A percentile compares a stretch with the other conserved stretches of the same genome.
These are phyloP conservation scores for Saccharomyces uvarum DNA, from an alignment of 1,139 yeast genomes.

Conservation along the genomic window DNA sequence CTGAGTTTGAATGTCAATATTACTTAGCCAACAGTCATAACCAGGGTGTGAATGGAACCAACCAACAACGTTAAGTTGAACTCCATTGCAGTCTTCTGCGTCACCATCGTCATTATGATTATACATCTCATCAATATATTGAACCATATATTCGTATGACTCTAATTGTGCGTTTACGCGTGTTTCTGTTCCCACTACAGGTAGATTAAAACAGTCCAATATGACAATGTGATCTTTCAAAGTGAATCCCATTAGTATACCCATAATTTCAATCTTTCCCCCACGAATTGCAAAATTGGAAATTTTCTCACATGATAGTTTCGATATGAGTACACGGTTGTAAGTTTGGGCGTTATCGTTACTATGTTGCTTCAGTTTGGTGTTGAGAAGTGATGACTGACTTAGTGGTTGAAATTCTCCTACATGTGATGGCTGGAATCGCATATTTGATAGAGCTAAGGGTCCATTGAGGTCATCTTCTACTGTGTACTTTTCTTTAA, in stretches of 20 bases:
- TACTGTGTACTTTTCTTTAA: background rate
- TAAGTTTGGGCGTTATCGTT: slow-evolving; percentile 33
- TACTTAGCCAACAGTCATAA: slow-evolving; percentile 89
- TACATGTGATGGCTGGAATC: background rate
- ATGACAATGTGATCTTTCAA: slow-evolving; percentile 54
- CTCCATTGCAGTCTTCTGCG: slow-evolving; percentile 22
- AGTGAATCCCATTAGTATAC: slow-evolving; percentile 80
- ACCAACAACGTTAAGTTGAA: slow-evolving; percentile 62
- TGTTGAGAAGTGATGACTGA: background rate
- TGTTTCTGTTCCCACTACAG: slow-evolving; percentile 94
- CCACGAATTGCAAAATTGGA: slow-evolving; percentile 76
- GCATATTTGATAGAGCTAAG: background rate
- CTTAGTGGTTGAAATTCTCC: background rate
- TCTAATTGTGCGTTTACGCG: slow-evolving; percentile 91
- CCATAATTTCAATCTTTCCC: slow-evolving; percentile 91
- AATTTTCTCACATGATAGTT: slow-evolving; percentile 75
- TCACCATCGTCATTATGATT: slow-evolving; percentile 33
- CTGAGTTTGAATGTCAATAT: slow-evolving; percentile 86
- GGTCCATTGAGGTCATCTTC: slow-evolving; percentile 1
- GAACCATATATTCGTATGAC: slow-evolving; percentile 92
- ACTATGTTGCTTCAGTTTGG: background rate
- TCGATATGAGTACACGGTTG: slow-evolving; percentile 57
- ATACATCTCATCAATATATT: slow-evolving; percentile 58
- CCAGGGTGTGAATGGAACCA: slow-evolving; percentile 98
- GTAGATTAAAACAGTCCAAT: slow-evolving; percentile 76